Evolutionary conservation across 441 rosid genomes (phyloP), one percentile per base, ranked within the genome.

Genomic region (Jatropha podagrica): DNA sequence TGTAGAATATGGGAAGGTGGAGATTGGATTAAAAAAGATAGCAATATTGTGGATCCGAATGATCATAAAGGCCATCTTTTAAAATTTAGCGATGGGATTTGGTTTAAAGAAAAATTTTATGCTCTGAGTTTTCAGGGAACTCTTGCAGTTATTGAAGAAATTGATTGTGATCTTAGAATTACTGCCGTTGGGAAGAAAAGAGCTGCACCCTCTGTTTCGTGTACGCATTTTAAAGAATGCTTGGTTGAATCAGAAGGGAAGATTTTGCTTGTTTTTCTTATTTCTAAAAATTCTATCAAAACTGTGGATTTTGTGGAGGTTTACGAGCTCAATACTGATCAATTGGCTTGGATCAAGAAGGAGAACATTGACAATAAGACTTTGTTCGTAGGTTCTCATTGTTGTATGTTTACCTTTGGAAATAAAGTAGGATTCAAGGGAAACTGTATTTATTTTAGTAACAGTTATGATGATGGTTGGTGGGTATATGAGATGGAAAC

Each of bases 81-180:
- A n/a, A 54, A 41, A 32, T 74, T 74, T 4, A 49, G 44, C 14
- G 65, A 74, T 56, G 72, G 71, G 7, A 66, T 74, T 9, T 46
- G 46, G 59, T 60, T 46, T 37, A 17, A n/a, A 7, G 59, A 37
- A 14, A 72, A 60, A 66, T 72, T 74, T 32, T 66, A 74, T 26
- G 80, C 69, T 44, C 71, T 79, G 81, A 79, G 84, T 66, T 23
- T 44, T 52, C 54, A 77, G 20, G 86, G 78, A 70, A 81, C 79
- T 2, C 73, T 84, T 13, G 76, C 72, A 0, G 59, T 77, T 27
- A 64, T 81, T 0, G 80, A 78, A 32, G 71, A 46, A 7, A 60
- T 46, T 9, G 74, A 54, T 69, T 65, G 7, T 66, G 9, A 51
- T 49, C 1, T 69, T 0, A 38, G 32, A 75, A 72, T 79, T 32